Conservation (phyloP, 1,139 yeast genomes). For the Yamadazyma songkhlaensis region DNA sequence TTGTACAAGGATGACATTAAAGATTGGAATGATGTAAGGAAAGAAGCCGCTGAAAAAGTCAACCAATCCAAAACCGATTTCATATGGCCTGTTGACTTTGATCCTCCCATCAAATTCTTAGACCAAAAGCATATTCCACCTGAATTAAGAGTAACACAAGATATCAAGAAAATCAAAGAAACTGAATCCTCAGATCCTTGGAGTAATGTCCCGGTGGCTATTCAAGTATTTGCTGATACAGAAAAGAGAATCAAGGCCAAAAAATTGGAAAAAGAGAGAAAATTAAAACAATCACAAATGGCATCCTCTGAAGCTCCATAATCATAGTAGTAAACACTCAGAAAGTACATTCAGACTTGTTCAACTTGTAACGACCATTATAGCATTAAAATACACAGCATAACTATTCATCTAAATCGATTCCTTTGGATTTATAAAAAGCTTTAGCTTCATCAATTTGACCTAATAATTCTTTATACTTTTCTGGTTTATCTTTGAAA, state of each 20-base stretch:
- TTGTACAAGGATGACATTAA: constrained; percentile 80
- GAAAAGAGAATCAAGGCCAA: constrained; percentile 62
- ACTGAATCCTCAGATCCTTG: constrained; percentile 39
- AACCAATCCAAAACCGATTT: constrained; percentile 37
- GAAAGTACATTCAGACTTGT: too few species aligned
- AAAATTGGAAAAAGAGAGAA: constrained; percentile 8
- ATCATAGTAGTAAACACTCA: too few species aligned
- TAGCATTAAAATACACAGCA: neutral
- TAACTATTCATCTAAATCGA: constrained; percentile 20
- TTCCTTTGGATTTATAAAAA: constrained; percentile 56
- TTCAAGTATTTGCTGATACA: constrained; percentile 79
- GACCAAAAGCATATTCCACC: constrained; percentile 33
- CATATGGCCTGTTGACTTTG: constrained; percentile 78
- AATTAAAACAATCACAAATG: too few species aligned
- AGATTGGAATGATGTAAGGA: constrained; percentile 69
- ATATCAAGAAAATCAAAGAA: constrained; percentile 13
- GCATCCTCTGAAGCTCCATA: too few species aligned
- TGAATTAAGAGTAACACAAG: constrained; percentile 11
- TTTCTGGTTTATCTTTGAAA: constrained; percentile 71
- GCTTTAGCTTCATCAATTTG: constrained; percentile 68
- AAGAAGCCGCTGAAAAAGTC: constrained; percentile 58
- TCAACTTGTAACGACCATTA: neutral
- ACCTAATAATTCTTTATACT: constrained; percentile 58
- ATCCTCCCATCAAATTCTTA: constrained; percentile 56
- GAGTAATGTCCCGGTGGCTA: constrained; percentile 71